Percentiles rank a stretch among this genome's conserved stretches.
phyloP scores from a whole-genome alignment of 2,329 filamentous ascomycete species.

The Colletotrichum sp. region DNA sequence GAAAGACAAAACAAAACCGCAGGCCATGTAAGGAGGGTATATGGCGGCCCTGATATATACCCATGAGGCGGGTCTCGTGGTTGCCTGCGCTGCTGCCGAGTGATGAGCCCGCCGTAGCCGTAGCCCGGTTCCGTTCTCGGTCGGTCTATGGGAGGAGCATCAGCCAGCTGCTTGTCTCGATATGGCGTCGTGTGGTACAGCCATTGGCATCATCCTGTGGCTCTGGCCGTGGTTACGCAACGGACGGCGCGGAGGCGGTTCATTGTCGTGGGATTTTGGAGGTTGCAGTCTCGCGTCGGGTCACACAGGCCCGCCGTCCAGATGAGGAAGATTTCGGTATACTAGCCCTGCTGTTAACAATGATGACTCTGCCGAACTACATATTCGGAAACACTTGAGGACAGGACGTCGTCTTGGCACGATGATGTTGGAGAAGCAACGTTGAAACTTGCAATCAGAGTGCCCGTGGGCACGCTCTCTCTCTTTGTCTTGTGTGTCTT shows the following conservation, averaged over 20 bases:
- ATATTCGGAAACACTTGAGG: background rate
- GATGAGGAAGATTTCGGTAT: background rate
- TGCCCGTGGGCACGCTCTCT: background rate
- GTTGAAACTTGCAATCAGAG: background rate
- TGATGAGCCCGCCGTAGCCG: background rate
- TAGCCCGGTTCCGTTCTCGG: background rate
- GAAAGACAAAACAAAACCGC: background rate
- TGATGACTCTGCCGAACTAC: background rate
- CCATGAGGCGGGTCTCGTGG: background rate
- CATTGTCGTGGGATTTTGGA: background rate
- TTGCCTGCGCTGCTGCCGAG: background rate
- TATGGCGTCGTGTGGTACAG: background rate
- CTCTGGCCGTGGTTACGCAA: background rate
- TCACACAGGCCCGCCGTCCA: background rate
- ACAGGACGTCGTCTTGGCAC: background rate
- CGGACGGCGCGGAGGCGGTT: background rate
- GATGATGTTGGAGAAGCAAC: background rate
- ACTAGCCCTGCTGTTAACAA: background rate
- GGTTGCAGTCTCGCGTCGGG: background rate
- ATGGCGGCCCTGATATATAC: slow-evolving; percentile 15
- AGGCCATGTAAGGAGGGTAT: slow-evolving; percentile 5
- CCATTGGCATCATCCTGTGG: background rate
- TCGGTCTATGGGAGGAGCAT: background rate
- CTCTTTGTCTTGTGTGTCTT: background rate
- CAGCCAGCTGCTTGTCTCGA: background rate